Percentiles rank a stretch among this genome's conserved stretches.
These are phyloP conservation scores for Aspergillus niger DNA, from an alignment of 2,329 filamentous ascomycete species.

Conservation along the genomic window DNA sequence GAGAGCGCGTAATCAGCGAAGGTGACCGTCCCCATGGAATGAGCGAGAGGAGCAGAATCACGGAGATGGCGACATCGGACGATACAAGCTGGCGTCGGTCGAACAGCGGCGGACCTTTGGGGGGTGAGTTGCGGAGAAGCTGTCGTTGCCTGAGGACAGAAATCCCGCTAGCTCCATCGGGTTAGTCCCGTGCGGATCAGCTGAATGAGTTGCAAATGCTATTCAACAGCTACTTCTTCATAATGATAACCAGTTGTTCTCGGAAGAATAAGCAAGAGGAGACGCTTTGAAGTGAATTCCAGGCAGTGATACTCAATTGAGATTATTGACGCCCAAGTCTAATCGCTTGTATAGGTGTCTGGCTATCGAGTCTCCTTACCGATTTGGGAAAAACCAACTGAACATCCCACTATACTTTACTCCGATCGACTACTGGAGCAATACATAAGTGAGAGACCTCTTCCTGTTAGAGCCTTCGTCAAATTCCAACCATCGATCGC, in stretches of 20 bases:
- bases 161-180: conserved; percentile 6
- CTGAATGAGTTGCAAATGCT: not conserved
- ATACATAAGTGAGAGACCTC: not conserved
- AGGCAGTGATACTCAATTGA: not conserved
- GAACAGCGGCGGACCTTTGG: not conserved
- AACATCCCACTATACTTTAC: not conserved
- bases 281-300: not conserved
- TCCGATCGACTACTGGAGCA: not conserved
- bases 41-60: conserved; percentile 12
- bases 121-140: conserved; percentile 10
- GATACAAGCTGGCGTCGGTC: not conserved
- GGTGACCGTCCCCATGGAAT: conserved; percentile 27
- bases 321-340: not conserved
- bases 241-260: not conserved
- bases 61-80: conserved; percentile 7
- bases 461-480: too few relatives aligned
- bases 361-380: not conserved
- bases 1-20: conserved; percentile 12
- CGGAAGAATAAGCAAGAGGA: not conserved
- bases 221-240: not conserved
- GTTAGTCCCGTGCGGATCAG: conserved; percentile 7
- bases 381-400: not conserved
- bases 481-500: too few relatives aligned
- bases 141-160: conserved; percentile 16
- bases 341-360: not conserved